Percentiles rank a stretch among this genome's conserved stretches.
phyloP scores from a whole-genome alignment of 2,329 filamentous ascomycete genomes.

The Aureobasidium sp. region DNA sequence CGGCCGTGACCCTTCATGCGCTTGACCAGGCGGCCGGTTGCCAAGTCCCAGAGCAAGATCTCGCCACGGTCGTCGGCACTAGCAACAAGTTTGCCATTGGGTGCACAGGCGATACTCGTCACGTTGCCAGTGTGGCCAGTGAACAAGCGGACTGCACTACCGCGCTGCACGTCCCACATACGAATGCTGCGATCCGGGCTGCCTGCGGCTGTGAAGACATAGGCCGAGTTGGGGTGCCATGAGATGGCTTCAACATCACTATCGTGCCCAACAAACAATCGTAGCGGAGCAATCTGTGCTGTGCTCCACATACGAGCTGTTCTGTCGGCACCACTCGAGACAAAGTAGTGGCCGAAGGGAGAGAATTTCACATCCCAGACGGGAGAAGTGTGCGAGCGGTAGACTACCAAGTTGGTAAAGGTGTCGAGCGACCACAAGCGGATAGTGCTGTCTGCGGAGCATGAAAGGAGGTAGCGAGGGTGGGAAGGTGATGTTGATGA shows the following conservation, averaged over 20 bases:
- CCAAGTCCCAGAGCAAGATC: slow-evolving; percentile 91
- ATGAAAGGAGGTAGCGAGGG: slow-evolving; percentile 71
- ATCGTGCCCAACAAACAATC: slow-evolving; percentile 87
- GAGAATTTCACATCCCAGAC: slow-evolving; percentile 86
- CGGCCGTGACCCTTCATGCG: slow-evolving; percentile 89
- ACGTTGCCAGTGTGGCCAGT: slow-evolving; percentile 86
- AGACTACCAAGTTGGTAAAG: slow-evolving; percentile 88
- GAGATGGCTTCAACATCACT: slow-evolving; percentile 84
- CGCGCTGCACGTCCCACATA: slow-evolving; percentile 93
- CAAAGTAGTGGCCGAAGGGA: slow-evolving; percentile 92
- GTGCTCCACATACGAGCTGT: slow-evolving; percentile 88
- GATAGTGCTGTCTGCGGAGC: slow-evolving; percentile 78
- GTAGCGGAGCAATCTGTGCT: slow-evolving; percentile 81
- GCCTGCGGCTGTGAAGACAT: slow-evolving; percentile 79
- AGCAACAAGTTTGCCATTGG: slow-evolving; percentile 83
- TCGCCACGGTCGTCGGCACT: slow-evolving; percentile 82
- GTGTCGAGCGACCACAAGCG: slow-evolving; percentile 89
- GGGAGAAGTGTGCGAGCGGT: slow-evolving; percentile 86
- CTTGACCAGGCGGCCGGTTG: slow-evolving; percentile 80
- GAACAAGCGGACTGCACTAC: slow-evolving; percentile 82
- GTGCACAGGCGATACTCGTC: slow-evolving; percentile 75
- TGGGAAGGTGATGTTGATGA: slow-evolving; percentile 38
- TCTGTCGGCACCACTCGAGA: slow-evolving; percentile 80
- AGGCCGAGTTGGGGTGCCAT: slow-evolving; percentile 91
- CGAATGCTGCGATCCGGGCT: slow-evolving; percentile 81